Evolutionary conservation across 2,329 filamentous ascomycete genomes (phyloP), one percentile per base, ranked within the genome.

Genomic region (Fusarium concolor): DNA sequence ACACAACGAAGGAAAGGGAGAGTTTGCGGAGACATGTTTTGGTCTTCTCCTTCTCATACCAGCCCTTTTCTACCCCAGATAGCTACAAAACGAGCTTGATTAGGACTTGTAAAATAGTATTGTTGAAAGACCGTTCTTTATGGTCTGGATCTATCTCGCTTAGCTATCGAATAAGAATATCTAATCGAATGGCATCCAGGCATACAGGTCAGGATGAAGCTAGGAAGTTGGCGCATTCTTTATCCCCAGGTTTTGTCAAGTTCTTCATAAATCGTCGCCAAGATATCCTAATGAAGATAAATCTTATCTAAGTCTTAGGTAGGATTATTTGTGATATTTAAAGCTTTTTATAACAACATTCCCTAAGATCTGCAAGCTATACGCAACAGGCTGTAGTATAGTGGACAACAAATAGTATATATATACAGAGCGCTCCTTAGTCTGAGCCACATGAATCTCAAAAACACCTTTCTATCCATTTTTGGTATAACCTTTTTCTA

Each of bases 401-500:
- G n/a, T 42, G 38, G 18, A 35, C 26, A 37, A 17, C 22, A 33
- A 15, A 10, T 6, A 22, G 12, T 35, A 12, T 37, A 37, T 35
- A 12, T 37, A 31, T 24, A 35, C 14, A 38, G 28, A 28, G 37
- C 11, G 31, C 47, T 24, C 53, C 38, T 50, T 42, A 50, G 46
- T 29, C 26, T 35, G 33, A 58, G 41, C 49, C 38, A 59, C 56
- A 53, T 54, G 41, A 54, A 62, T 42, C 43, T 49, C 57, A 60
- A 53, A 47, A 71, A 73, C 69, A 73, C 71, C 71, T 55, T 65
- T 74, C 71, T 74, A 74, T 71, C 71, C 71, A 68, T 68, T 73
- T 72, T 74, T 74, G 71, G 67, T 74, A 74, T 74, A 68, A 72
- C 70, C 71, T 62, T 72, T 71, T 68, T 72, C 71, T 74, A 74